Percentiles rank a stretch among this genome's conserved stretches.
phyloP scores from a whole-genome alignment of 768 basidiomycete species.

The Mycena amicta region DNA sequence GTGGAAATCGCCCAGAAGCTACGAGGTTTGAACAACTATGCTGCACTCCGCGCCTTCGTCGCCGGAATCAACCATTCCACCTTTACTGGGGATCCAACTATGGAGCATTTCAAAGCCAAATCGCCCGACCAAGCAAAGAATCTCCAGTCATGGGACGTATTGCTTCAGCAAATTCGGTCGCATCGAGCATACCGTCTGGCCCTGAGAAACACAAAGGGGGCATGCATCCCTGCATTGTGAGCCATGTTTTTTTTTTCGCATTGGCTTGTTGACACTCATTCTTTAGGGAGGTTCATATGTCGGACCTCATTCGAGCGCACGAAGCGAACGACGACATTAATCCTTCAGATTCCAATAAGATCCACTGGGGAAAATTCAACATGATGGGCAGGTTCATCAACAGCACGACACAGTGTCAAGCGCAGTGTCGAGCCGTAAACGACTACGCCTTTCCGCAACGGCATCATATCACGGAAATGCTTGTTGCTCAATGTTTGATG shows the following conservation, averaged over 20 bases:
- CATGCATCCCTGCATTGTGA: constrained; percentile 86
- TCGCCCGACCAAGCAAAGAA: constrained; percentile 74
- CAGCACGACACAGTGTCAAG: constrained; percentile 76
- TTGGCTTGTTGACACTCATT: constrained; percentile 10
- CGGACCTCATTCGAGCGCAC: constrained; percentile 85
- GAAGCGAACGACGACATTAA: constrained; percentile 81
- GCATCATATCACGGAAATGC: constrained; percentile 52
- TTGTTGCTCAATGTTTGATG: constrained; percentile 66
- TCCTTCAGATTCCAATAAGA: constrained; percentile 63
- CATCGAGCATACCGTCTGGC: constrained; percentile 93
- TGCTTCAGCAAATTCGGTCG: constrained; percentile 78
- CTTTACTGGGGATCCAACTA: constrained; percentile 74
- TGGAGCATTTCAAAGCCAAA: constrained; percentile 70
- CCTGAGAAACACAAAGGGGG: constrained; percentile 79
- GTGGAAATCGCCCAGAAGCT: constrained; percentile 81
- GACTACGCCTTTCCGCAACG: constrained; percentile 69
- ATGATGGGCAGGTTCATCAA: constrained; percentile 88
- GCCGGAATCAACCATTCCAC: constrained; percentile 88
- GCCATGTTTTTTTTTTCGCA: constrained; percentile 23
- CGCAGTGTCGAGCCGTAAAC: constrained; percentile 61
- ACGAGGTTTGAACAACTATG: constrained; percentile 88
- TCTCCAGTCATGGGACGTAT: constrained; percentile 79
- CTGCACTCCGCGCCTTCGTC: constrained; percentile 89
- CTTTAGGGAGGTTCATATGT: constrained; percentile 86
- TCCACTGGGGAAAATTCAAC: constrained; percentile 96